These are phyloP conservation scores for Picea glauca DNA, from an alignment of 75 land plant genomes.

Conservation along the genomic window DNA sequence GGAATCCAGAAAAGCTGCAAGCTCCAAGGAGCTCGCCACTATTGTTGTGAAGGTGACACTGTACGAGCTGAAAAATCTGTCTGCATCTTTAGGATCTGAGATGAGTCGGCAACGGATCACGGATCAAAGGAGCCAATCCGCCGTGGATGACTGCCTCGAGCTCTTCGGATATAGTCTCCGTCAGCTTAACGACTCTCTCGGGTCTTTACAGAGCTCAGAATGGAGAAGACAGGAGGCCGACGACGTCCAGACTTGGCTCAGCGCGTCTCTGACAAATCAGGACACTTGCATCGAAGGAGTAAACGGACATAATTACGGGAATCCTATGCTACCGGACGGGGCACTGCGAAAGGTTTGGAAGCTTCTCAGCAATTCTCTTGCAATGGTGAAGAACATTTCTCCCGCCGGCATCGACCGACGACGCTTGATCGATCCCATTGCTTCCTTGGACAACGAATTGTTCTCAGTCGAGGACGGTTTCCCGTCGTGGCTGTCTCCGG, in stretches of 20 bases:
- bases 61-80: neutral
- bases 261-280: slow-evolving; percentile 68
- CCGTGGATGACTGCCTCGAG: slow-evolving; percentile 19
- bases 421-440: neutral
- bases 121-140: neutral
- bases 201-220: neutral
- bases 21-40: neutral
- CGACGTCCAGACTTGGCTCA: slow-evolving; percentile 21
- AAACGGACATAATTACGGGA: neutral
- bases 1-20: too few relatives aligned
- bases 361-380: neutral
- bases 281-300: slow-evolving; percentile 71
- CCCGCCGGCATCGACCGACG: neutral
- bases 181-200: neutral
- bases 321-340: neutral
- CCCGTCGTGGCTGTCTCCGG: slow-evolving; percentile 10
- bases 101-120: too few relatives aligned
- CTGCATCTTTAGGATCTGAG: neutral
- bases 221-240: neutral
- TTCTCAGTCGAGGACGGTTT: slow-evolving; percentile 12
- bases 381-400: neutral
- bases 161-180: neutral
- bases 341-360: neutral
- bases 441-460: neutral
- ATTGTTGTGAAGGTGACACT: neutral